A percentile compares a stretch with the other conserved stretches of the same genome.
Evolutionary conservation across 371 early-diverging fungal genomes (phyloP).

Genomic region (Rhizopus delemar): DNA sequence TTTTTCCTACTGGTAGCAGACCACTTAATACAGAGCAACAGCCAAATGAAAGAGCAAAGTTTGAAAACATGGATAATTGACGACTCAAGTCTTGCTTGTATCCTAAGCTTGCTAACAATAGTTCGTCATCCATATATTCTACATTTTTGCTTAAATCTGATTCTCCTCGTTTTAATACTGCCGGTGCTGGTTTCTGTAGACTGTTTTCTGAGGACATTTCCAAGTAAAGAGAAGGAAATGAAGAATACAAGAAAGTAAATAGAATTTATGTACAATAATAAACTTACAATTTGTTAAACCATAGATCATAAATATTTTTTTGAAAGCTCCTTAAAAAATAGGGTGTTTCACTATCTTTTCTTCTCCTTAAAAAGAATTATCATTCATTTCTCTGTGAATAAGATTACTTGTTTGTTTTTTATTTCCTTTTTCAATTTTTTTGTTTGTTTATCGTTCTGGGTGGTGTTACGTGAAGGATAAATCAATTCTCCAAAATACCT

Average conservation of each 20-base stretch:
- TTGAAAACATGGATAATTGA: conserved; percentile 27
- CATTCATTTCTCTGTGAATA: too few relatives aligned
- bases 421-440: background rate
- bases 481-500: too few relatives aligned
- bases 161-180: conserved; percentile 1
- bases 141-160: conserved; percentile 2
- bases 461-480: too few relatives aligned
- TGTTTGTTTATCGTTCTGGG: background rate
- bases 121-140: conserved; percentile 24
- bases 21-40: conserved; percentile 56
- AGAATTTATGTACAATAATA: too few relatives aligned
- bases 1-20: conserved; percentile 41
- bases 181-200: conserved; percentile 8
- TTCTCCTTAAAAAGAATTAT: too few relatives aligned
- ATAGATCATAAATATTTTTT: too few relatives aligned
- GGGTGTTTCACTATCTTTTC: too few relatives aligned
- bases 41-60: conserved; percentile 58
- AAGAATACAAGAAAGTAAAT: too few relatives aligned
- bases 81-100: conserved; percentile 31
- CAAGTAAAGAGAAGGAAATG: too few relatives aligned
- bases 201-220: background rate
- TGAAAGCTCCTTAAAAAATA: too few relatives aligned
- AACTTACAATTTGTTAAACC: too few relatives aligned
- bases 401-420: too few relatives aligned
- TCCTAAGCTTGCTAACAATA: conserved; percentile 26